Conservation (phyloP, 305 asterid genomes). For the Euphrasia arctica region DNA sequence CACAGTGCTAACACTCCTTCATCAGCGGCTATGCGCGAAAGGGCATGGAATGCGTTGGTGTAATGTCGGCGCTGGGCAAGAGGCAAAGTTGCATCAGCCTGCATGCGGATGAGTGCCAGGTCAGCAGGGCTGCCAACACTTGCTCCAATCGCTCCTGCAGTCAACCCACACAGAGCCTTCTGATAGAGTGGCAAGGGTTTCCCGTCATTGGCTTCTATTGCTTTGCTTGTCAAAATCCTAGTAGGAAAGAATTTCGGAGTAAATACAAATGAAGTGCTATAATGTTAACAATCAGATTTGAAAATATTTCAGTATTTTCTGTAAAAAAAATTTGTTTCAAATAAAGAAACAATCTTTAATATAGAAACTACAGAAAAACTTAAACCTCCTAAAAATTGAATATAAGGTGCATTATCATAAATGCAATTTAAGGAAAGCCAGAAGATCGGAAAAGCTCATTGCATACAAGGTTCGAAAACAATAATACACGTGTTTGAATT, state of each 20-base stretch:
- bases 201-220: slow-evolving; percentile 87
- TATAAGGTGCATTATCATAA: background rate
- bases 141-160: slow-evolving; percentile 99
- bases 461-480: background rate
- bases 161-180: slow-evolving; percentile 91
- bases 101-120: slow-evolving; percentile 96
- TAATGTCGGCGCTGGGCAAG: slow-evolving; percentile 76
- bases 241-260: slow-evolving; percentile 3
- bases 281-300: background rate
- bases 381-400: background rate
- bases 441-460: slow-evolving; percentile 4
- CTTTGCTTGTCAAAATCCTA: slow-evolving; percentile 85
- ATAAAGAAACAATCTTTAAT: background rate
- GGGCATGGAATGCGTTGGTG: slow-evolving; percentile 87
- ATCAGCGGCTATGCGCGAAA: slow-evolving; percentile 60
- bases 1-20: slow-evolving; percentile 91
- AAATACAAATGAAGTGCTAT: slow-evolving; percentile 9
- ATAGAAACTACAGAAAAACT: background rate
- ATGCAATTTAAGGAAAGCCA: background rate
- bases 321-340: background rate
- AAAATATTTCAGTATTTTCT: background rate
- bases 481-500: background rate
- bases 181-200: slow-evolving; percentile 87
- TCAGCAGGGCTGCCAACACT: slow-evolving; percentile 91
- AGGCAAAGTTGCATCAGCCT: slow-evolving; percentile 97